Evolutionary conservation across 2,329 filamentous ascomycete genomes (phyloP), one percentile per base, ranked within the genome.

Genomic region (Onygenales sp.): DNA sequence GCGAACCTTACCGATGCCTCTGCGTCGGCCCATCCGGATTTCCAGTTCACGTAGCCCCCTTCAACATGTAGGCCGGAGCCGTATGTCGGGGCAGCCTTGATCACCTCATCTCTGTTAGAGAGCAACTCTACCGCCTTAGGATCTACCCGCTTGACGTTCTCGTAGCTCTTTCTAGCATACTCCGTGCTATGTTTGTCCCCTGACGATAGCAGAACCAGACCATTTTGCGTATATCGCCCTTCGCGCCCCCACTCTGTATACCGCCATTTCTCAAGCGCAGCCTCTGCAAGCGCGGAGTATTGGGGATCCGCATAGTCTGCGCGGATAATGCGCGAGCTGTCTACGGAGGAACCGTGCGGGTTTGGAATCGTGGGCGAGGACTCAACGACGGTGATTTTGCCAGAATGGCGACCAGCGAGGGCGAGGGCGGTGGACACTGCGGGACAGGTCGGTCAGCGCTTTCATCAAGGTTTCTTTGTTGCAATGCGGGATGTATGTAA

Each of bases 261-360:
- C 78, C 80, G 61, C 77, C 77, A 61, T 85, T 81, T 87, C 83
- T 76, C 69, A 63, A 88, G 86, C 1, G 90, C 89, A 37, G 81
- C 74, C 14, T 81, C 77, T 17, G 85, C 89, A 45, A 97, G 81
- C 13, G 76, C 73, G 5, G 88, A 81, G 70, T 97, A 97, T 21
- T 84, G 80, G 0, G 81, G 73, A 64, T 92, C 84, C 4, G 87
- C 84, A 65, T 97, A 97, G 75, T 97, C 92, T 39, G 84, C 77
- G 36, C 82, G 77, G 49, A 85, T 75, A 58, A 84, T 84, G 53
- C 82, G 80, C 21, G 78, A 82, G 45, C 74, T 74, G 65, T 85
- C 82, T 56, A 83, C 77, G 57, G 77, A 80, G 9, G 79, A 78
- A 52, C 77, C 79, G 62, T 83, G 77, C 2, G 78, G 76, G 50